A percentile compares a stretch with the other conserved stretches of the same genome.
phyloP scores from a whole-genome alignment of 2,329 filamentous ascomycete genomes.

The Pseudogymnoascus sp. region DNA sequence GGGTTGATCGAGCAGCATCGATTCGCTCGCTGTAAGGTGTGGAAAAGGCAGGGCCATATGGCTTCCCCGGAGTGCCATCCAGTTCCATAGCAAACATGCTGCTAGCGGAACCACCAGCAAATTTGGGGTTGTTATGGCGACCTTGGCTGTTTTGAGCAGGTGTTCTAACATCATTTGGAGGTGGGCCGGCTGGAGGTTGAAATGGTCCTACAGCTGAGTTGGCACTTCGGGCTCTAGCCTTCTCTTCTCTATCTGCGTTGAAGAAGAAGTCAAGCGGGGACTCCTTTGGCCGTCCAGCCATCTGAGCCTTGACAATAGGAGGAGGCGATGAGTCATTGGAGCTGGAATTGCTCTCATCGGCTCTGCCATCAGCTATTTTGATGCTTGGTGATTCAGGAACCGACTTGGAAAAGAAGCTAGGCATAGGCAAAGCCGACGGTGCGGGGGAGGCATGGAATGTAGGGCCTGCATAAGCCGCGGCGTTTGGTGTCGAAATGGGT shows the following conservation, averaged over 20 bases:
- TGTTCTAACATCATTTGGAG: constrained; percentile 25
- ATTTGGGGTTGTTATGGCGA: constrained; percentile 32
- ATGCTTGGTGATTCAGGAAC: constrained; percentile 54
- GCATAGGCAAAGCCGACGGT: constrained; percentile 80
- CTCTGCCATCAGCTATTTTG: constrained; percentile 29
- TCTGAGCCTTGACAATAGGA: constrained; percentile 42
- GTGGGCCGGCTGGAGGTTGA: constrained; percentile 42
- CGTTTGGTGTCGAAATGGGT: constrained; percentile 32
- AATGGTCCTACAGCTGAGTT: constrained; percentile 39
- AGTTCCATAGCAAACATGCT: constrained; percentile 63
- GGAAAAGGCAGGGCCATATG: constrained; percentile 59
- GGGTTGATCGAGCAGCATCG: constrained; percentile 39
- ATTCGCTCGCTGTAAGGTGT: constrained; percentile 57
- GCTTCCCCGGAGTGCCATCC: constrained; percentile 47
- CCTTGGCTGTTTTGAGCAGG: constrained; percentile 24
- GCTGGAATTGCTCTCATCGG: constrained; percentile 21
- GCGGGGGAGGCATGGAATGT: constrained; percentile 94
- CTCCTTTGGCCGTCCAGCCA: constrained; percentile 49
- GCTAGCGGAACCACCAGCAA: constrained; percentile 38
- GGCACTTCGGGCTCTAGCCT: constrained; percentile 49
- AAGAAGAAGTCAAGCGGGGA: constrained; percentile 89
- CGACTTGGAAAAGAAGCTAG: constrained; percentile 76
- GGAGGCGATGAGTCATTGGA: constrained; percentile 30
- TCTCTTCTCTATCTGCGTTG: constrained; percentile 74
- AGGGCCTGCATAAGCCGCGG: constrained; percentile 74